A percentile compares a stretch with the other conserved stretches of the same genome.
phyloP scores from a whole-genome alignment of 257 asterid genomes.

The Solanum microdontum region DNA sequence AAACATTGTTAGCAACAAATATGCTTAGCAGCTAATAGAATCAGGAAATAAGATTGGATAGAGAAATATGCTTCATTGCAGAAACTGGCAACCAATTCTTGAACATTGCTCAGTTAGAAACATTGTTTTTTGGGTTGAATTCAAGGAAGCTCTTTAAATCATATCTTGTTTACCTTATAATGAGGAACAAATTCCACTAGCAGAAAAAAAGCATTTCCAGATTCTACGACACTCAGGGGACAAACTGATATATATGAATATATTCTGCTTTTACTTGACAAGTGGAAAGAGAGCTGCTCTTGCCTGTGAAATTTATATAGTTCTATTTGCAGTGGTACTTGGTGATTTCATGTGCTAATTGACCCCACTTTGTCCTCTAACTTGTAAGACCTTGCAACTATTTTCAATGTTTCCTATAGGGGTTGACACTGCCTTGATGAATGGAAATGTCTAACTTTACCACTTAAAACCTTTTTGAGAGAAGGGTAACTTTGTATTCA shows the following conservation, averaged over 20 bases:
- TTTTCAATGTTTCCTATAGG: background rate
- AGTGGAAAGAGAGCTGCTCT: background rate
- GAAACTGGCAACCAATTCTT: background rate
- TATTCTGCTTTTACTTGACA: background rate
- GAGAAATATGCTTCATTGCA: background rate
- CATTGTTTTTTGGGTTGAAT: background rate
- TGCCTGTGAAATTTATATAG: background rate
- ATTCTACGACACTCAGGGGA: background rate
- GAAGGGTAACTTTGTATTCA: no score
- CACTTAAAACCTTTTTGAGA: background rate
- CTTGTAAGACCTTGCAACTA: background rate
- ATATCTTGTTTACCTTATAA: background rate
- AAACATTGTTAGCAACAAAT: constrained; percentile 12
- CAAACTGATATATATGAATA: background rate
- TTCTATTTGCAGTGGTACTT: background rate
- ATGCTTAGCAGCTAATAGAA: background rate
- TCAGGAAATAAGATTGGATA: background rate
- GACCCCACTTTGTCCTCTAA: background rate
- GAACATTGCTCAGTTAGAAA: background rate
- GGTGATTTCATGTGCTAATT: background rate
- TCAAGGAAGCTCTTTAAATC: background rate
- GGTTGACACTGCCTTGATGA: background rate
- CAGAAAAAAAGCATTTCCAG: background rate
- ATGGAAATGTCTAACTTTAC: background rate
- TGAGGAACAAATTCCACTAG: background rate